Evolutionary conservation across 768 basidiomycete genomes (phyloP), one percentile per base, ranked within the genome.

Genomic region (Pisolithus microcarpus): DNA sequence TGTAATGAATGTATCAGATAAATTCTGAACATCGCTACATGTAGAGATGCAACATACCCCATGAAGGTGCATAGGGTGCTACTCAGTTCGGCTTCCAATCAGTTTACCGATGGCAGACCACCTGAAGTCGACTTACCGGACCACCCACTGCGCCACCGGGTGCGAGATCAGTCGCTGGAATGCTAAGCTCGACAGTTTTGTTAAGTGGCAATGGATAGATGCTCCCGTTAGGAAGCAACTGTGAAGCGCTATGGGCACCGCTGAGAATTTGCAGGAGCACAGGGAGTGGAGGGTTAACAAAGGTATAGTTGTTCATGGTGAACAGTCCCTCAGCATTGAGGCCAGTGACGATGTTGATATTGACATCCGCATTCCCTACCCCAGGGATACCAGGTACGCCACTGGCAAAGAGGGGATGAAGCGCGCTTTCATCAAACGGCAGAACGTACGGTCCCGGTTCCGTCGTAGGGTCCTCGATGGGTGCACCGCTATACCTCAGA

Each of bases 261-360:
- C 72, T 76, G 21, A 79, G 54, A 43, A 79, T 75, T 55, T 80
- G 76, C 15, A 79, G 66, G 7, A 81, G 62, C 2, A 75, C 74
- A 0, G 78, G 78, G 0, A 70, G 67, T 21, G 61, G 65, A 0
- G 77, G 77, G 2, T 73, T 62, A 2, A 49, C 45, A 26, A 52
- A 58, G 0, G 70, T 61, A 3, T 50, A 42, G 2, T 36, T 21
- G 10, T 50, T 43, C 66, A 71, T 15, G 21, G 24, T 53, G 50
- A 66, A 64, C 7, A 28, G 26, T 44, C 40, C 28, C 4, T 43
- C 28, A 8, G 31, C 18, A 31, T 51, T 43, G 38, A 50, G 53
- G 18, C 56, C 51, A 7, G 61, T 50, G 15, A 61, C 48, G 21
- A 67, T 56, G 43, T 54, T 48, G 4, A 67, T 46, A 43, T 58